Evolutionary conservation across 108 stramenopile genomes (phyloP).

Genomic region (Cyclotella cryptica): DNA sequence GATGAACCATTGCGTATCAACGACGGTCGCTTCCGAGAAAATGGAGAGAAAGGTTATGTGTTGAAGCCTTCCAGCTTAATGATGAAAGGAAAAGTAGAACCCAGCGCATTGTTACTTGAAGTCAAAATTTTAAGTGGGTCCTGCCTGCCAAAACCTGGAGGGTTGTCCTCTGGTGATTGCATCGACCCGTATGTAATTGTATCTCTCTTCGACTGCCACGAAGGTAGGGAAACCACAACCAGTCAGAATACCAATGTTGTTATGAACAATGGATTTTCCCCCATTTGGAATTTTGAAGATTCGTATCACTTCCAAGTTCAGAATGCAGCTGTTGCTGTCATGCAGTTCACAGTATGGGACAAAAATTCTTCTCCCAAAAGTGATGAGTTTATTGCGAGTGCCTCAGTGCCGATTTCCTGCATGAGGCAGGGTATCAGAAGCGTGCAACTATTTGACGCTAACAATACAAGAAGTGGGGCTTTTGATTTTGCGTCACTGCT

Average conservation of each 20-base stretch:
- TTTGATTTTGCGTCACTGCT: conserved; percentile 87
- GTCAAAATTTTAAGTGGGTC: conserved; percentile 74
- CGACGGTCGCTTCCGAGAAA: conserved; percentile 90
- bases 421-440: conserved; percentile 83
- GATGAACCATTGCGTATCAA: conserved; percentile 82
- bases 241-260: conserved; percentile 55
- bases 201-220: conserved; percentile 75
- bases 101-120: conserved; percentile 51
- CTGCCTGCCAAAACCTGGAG: conserved; percentile 86
- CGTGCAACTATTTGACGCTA: conserved; percentile 80
- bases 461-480: conserved; percentile 80
- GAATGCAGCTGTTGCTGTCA: conserved; percentile 75
- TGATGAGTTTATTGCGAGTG: conserved; percentile 69
- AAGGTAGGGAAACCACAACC: conserved; percentile 49
- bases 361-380: conserved; percentile 66
- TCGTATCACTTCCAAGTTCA: conserved; percentile 62
- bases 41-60: conserved; percentile 92
- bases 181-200: conserved; percentile 87
- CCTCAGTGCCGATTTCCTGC: conserved; percentile 87
- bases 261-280: conserved; percentile 80
- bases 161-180: conserved; percentile 71
- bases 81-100: conserved; percentile 47
- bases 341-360: conserved; percentile 74
- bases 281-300: conserved; percentile 65
- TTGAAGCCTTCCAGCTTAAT: conserved; percentile 80